Evolutionary conservation across 2,329 filamentous ascomycete species (phyloP).

Genomic region (Furcasterigmium furcatum): DNA sequence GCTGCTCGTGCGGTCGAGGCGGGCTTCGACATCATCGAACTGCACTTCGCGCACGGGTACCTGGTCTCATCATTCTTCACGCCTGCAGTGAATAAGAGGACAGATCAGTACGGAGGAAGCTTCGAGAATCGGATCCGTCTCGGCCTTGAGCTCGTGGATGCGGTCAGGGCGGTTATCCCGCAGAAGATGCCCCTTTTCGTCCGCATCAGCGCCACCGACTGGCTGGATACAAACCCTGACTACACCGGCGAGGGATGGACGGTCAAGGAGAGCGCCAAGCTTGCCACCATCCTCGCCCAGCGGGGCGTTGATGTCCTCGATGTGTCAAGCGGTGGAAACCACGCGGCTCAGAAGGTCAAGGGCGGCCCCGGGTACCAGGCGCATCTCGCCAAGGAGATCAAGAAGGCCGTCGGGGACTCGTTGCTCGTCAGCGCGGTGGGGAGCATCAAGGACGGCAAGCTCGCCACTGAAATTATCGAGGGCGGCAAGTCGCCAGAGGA

Average conservation of each 20-base stretch:
- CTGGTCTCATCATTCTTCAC: constrained; percentile 68
- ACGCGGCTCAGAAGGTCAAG: constrained; percentile 55
- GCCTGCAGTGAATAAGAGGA: constrained; percentile 67
- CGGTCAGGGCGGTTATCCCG: constrained; percentile 60
- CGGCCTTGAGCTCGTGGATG: constrained; percentile 63
- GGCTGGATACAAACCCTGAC: constrained; percentile 60
- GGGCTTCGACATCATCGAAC: constrained; percentile 67
- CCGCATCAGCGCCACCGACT: constrained; percentile 72
- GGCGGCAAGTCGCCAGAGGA: constrained; percentile 26
- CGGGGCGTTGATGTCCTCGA: constrained; percentile 74
- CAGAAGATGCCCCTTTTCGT: constrained; percentile 68
- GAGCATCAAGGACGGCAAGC: constrained; percentile 37
- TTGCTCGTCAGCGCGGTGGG: constrained; percentile 44
- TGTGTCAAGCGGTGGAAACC: constrained; percentile 65
- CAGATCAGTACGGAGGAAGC: constrained; percentile 63
- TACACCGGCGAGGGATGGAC: constrained; percentile 63
- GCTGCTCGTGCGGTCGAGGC: constrained; percentile 55
- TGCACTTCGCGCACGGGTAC: constrained; percentile 80
- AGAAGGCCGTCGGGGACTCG: constrained; percentile 65
- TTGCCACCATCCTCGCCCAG: constrained; percentile 62
- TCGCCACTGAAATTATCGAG: constrained; percentile 45
- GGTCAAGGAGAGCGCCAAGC: constrained; percentile 56
- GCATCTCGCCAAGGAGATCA: constrained; percentile 66
- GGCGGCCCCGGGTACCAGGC: constrained; percentile 67
- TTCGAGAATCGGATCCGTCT: constrained; percentile 72